These are phyloP conservation scores for Ciborinia camelliae DNA, from an alignment of 2,329 filamentous ascomycete species.

Conservation along the genomic window DNA sequence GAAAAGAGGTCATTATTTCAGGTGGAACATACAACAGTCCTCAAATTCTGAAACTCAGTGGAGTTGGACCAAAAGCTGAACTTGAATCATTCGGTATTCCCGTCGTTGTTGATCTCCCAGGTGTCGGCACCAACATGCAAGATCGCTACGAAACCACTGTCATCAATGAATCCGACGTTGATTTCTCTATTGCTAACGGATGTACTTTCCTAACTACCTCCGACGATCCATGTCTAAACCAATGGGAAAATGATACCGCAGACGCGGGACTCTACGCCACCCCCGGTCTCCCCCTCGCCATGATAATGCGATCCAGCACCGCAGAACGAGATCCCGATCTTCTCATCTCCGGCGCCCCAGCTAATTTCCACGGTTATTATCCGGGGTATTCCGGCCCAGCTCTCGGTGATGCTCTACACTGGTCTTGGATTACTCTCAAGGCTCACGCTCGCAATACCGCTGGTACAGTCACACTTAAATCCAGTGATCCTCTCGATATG, in stretches of 20 bases:
- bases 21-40: conserved; percentile 48
- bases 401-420: conserved; percentile 37
- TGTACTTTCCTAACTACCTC: conserved; percentile 38
- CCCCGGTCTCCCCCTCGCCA: conserved; percentile 45
- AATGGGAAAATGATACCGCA: conserved; percentile 24
- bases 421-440: conserved; percentile 41
- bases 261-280: conserved; percentile 40
- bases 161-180: conserved; percentile 42
- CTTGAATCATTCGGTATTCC: conserved; percentile 45
- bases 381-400: conserved; percentile 44
- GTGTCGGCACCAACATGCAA: conserved; percentile 59
- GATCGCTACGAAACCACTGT: conserved; percentile 51
- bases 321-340: conserved; percentile 22
- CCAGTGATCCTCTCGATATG: conserved; percentile 58
- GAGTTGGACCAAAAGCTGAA: conserved; percentile 43
- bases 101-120: conserved; percentile 54
- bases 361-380: conserved; percentile 31
- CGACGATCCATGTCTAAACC: conserved; percentile 40
- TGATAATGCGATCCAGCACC: conserved; percentile 26
- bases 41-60: conserved; percentile 46
- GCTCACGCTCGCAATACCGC: conserved; percentile 58
- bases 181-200: conserved; percentile 40
- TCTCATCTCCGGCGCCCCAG: conserved; percentile 17
- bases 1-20: conserved; percentile 46
- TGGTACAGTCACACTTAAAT: conserved; percentile 59